phyloP scores from a whole-genome alignment of 176 grass and related monocot species.

The Sorghum bicolor region Sorghum_bicolor_NCBIv3 NC_012870.2:1828501-1829000 shows the following conservation, averaged over 20 bases:
- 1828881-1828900: slow-evolving; percentile 52
- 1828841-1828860: slow-evolving; percentile 64
- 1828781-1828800: slow-evolving; percentile 68
- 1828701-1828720: slow-evolving; percentile 66
- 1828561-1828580: slow-evolving; percentile 46
- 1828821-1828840: slow-evolving; percentile 63
- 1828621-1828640: slow-evolving; percentile 44
- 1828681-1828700: slow-evolving; percentile 64
- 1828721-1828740: slow-evolving; percentile 63
- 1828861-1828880: slow-evolving; percentile 69
- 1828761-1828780: slow-evolving; percentile 71
- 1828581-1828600: slow-evolving; percentile 58
- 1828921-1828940: slow-evolving; percentile 47
- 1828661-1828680: slow-evolving; percentile 59
- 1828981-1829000: slow-evolving; percentile 58
- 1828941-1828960: slow-evolving; percentile 68
- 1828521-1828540: no score
- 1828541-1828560: no score
- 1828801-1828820: slow-evolving; percentile 68
- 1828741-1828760: slow-evolving; percentile 63
- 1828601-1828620: slow-evolving; percentile 37
- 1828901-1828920: slow-evolving; percentile 64
- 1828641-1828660: slow-evolving; percentile 49
- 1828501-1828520: no score
- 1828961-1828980: slow-evolving; percentile 68